phyloP scores from a whole-genome alignment of 2,329 filamentous ascomycete genomes.

The Fusarium tricinctum region DNA sequence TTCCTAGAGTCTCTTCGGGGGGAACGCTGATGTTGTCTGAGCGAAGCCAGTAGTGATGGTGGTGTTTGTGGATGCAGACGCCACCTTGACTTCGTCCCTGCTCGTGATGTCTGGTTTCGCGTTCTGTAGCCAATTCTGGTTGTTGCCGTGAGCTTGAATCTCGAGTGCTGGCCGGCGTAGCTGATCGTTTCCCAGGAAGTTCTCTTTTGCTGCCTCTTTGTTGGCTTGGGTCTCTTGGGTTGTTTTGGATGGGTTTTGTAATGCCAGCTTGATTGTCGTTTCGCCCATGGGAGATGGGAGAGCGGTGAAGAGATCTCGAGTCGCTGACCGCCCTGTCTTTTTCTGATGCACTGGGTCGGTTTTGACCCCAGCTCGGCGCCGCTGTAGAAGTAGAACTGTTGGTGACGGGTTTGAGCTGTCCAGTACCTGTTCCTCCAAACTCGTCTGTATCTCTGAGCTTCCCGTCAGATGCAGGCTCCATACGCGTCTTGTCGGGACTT shows the following conservation, averaged over 20 bases:
- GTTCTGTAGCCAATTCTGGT: slow-evolving; percentile 43
- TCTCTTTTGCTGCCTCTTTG: slow-evolving; percentile 20
- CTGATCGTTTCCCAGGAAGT: slow-evolving; percentile 21
- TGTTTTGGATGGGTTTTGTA: slow-evolving; percentile 11
- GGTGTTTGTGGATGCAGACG: slow-evolving; percentile 70
- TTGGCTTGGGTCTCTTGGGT: slow-evolving; percentile 37
- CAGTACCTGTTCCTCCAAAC: slow-evolving; percentile 7
- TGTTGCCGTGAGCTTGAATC: slow-evolving; percentile 14
- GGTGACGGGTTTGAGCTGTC: slow-evolving; percentile 2
- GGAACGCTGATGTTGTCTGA: slow-evolving; percentile 48
- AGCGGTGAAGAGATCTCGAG: slow-evolving; percentile 18
- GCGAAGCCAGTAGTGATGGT: slow-evolving; percentile 72
- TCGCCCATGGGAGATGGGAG: slow-evolving; percentile 2
- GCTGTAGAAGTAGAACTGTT: slow-evolving; percentile 11
- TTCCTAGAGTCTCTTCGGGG: slow-evolving; percentile 8
- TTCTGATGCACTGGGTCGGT: slow-evolving; percentile 13
- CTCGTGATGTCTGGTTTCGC: slow-evolving; percentile 42
- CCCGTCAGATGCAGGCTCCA: slow-evolving; percentile 34
- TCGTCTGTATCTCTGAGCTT: neutral
- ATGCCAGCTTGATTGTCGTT: neutral
- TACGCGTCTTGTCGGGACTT: slow-evolving; percentile 6
- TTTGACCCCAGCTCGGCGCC: slow-evolving; percentile 15
- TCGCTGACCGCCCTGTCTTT: slow-evolving; percentile 10
- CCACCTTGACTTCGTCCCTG: slow-evolving; percentile 42
- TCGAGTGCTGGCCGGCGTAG: slow-evolving; percentile 21